Base-by-base conservation (phyloP, 1,284 basidiomycete genomes). In the Sanghuangporus sanghuang region DNA sequence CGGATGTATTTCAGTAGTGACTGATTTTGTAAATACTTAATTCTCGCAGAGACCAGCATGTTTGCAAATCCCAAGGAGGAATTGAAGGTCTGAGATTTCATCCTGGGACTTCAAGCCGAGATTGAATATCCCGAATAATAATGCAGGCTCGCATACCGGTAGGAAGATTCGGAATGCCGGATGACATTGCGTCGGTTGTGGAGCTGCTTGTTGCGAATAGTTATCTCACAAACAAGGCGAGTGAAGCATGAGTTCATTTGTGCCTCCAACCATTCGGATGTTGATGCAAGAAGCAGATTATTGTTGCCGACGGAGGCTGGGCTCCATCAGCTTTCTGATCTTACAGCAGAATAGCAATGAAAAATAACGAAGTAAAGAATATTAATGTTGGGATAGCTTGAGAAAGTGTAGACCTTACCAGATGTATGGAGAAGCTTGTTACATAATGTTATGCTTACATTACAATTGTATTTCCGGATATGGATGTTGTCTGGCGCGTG, bases 161-260 rank as follows among this genome's bases (percentile, higher is more conserved):
- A 4, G 81, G 81, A 6, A 74, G 83, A 23, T 75, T 84, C 36
- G 83, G 82, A 6, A 73, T 76, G 46, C 79, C 83, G 0, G 74
- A 79, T 44, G 82, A 84, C 65, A 78, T 85, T 53, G 79, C 81
- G 3, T 77, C 78, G 16, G 73, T 83, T 32, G 80, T 84, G 12
- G 77, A 80, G 64, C 71, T 81, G 70, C 73, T 83, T 16, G 78
- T 78, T 1, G 77, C 74, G 1, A 84, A 83, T 67, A 74, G 72
- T 3, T 84, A 83, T 62, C 81, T 84, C 78, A 83, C 81, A 16
- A 82, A 84, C 73, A 83, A 85, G 77, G 82, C 80, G 55, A 21
- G 75, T 57, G 53, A 32, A 54, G 16, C n/a, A n/a, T 23, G 27
- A 38, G 8, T 11, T 9, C 48, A 21, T 14, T 18, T n/a, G n/a